Base-by-base conservation (phyloP, 345 rosid species). In the Microthlaspi erraticum region DNA sequence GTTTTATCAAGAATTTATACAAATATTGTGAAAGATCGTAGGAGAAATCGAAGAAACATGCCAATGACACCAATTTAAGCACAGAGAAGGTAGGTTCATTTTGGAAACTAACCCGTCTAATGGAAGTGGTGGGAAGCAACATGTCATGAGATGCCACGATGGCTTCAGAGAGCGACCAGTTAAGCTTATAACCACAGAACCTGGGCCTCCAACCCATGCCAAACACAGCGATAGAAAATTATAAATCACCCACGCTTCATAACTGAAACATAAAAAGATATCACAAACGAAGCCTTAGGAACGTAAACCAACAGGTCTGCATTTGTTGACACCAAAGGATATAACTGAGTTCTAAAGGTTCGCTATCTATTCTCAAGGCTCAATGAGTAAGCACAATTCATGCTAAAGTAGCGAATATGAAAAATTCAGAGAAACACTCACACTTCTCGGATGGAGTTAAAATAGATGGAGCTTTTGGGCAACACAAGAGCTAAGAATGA, bases 171-270 rank as follows among this genome's bases (percentile, higher is more conserved):
- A 81, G 46, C 97, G 85, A 19, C 98, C 97, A 66, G 84, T 90
- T 80, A 93, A 85, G 68, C 98, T 93, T 62, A 93, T 73, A 56
- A 90, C 97, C 68, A 93, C 98, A 2, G 96, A 86, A 63, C 97
- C 98, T 60, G 98, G 97, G 31, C 98, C 97, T 70, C 98, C 98
- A 81, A 93, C 98, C 98, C 98, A 93, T 11, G 93, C 97, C 72
- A 93, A 85, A 83, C 97, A 93, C 61, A 93, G 71, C 18, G 97
- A 90, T 36, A 93, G 78, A 82, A 93, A 93, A 74, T 93, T 93
- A 53, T 93, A 93, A 43, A 93, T 93, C 77, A 93, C 98, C 98
- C 98, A 93, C 58, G 98, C 98, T 83, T 93, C 98, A 67, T 93
- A 93, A 55, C 97, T 93, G 93, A 70, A 79, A 83, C 67, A 81